Evolutionary conservation across 2,329 filamentous ascomycete species (phyloP).

Genomic region (Colletotrichum chlorophyti): DNA sequence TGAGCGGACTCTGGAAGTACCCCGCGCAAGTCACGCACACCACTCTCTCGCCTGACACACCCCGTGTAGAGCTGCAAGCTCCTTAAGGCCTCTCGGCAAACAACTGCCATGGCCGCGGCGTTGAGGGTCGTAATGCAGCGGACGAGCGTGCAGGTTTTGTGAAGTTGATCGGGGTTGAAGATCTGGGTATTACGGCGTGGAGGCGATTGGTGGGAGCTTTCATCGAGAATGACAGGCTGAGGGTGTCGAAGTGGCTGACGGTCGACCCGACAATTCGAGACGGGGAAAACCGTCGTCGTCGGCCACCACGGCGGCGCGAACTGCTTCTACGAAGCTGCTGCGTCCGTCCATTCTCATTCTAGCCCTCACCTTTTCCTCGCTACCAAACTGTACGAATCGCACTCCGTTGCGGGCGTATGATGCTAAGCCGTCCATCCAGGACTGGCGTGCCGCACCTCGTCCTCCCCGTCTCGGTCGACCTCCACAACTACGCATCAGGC

Average conservation of each 20-base stretch:
- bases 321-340: constrained; percentile 51
- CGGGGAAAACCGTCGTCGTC: constrained; percentile 40
- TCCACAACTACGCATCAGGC: constrained; percentile 50
- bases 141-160: constrained; percentile 39
- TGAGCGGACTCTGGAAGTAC: constrained; percentile 45
- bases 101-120: constrained; percentile 37
- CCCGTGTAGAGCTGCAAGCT: neutral
- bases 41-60: too few species aligned
- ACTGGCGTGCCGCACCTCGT: constrained; percentile 52
- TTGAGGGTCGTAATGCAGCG: constrained; percentile 31
- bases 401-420: too few species aligned
- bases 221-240: constrained; percentile 32
- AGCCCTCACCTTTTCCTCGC: neutral
- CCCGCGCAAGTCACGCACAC: constrained; percentile 41
- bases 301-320: constrained; percentile 50
- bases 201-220: constrained; percentile 27
- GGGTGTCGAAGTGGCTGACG: constrained; percentile 37
- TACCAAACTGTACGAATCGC: too few species aligned
- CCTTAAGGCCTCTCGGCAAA: too few species aligned
- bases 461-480: constrained; percentile 53
- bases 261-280: constrained; percentile 40
- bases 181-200: constrained; percentile 29
- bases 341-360: constrained; percentile 35
- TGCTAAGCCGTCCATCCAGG: constrained; percentile 33
- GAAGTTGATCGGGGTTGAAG: constrained; percentile 30